Evolutionary conservation across 331 rosid species (phyloP), one percentile per base, ranked within the genome.

Genomic region (Rhamnella rubrinervis): DNA sequence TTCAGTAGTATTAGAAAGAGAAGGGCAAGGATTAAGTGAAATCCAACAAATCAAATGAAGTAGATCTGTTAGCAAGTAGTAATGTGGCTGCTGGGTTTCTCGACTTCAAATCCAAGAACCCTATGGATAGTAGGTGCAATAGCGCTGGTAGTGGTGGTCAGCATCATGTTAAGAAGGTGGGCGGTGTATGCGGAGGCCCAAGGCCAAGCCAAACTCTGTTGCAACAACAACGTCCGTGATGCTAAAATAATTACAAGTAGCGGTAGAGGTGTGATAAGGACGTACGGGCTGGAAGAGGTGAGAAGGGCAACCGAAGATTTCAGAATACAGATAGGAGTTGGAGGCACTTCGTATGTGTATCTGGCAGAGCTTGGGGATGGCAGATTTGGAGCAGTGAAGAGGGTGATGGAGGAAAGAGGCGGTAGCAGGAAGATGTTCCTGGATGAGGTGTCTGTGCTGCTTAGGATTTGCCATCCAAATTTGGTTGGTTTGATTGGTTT

Each of bases 321-420:
- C 51, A 65, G 66, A 41, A 10, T 76, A 18, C 63, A 17, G 0
- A 57, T 76, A 15, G 69, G 77, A 25, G 52, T 64, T 0, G 73
- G 73, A 11, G 81, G 63, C 56, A 58, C 76, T 59, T 65, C 76
- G 3, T n/a, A 18, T 1, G 68, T 77, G 49, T 65, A 71, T 18
- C 76, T 71, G 12, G 76, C 74, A 11, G 70, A 75, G 70, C 51
- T 70, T 11, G 72, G 59, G 5, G 70, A 59, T 23, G 69, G 73
- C 10, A 71, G 63, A 40, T 65, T 59, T 44, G 81, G 64, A 7
- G 74, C 77, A 4, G 52, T 71, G 19, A 71, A 77, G 68, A 65
- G 73, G 46, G 67, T 51, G 49, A 70, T 65, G 68, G 41, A 49
- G 58, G 19, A 65, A 44, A 71, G 59, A 28, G 73, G 72, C 5